These are phyloP conservation scores for Aspergillus texensis DNA, from an alignment of 2,329 filamentous ascomycete genomes.

Conservation along the genomic window DNA sequence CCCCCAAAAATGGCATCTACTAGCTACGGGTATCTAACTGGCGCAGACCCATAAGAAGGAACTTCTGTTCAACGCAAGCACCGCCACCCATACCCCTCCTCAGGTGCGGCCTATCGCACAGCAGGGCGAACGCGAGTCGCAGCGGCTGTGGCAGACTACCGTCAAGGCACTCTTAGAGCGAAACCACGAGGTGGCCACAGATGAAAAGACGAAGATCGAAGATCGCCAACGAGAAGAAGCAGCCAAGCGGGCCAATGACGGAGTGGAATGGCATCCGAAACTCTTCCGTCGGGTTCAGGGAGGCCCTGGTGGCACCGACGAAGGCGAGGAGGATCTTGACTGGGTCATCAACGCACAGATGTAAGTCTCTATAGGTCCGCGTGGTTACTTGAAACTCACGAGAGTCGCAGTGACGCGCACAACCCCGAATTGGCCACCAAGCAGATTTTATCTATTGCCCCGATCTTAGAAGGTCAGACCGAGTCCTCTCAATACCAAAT, in stretches of 20 bases:
- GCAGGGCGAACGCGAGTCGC: slow-evolving; percentile 87
- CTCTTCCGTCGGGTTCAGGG: slow-evolving; percentile 78
- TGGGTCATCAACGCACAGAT: slow-evolving; percentile 91
- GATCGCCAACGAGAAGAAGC: slow-evolving; percentile 90
- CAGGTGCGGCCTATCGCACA: slow-evolving; percentile 76
- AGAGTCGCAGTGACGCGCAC: slow-evolving; percentile 57
- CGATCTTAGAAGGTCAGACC: slow-evolving; percentile 78
- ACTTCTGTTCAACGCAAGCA: slow-evolving; percentile 82
- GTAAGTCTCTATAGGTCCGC: slow-evolving; percentile 53
- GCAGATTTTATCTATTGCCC: slow-evolving; percentile 84
- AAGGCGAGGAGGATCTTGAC: slow-evolving; percentile 86
- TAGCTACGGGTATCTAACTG: slow-evolving; percentile 11
- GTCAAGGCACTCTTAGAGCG: slow-evolving; percentile 78
- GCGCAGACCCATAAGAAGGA: slow-evolving; percentile 82
- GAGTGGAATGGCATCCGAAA: slow-evolving; percentile 82
- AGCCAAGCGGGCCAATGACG: slow-evolving; percentile 73
- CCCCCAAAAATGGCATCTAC: neutral
- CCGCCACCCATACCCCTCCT: slow-evolving; percentile 75
- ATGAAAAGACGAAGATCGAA: slow-evolving; percentile 95
- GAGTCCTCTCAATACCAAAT: slow-evolving; percentile 58
- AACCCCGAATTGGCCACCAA: slow-evolving; percentile 71
- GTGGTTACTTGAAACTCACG: slow-evolving; percentile 7
- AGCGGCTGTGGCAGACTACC: slow-evolving; percentile 81
- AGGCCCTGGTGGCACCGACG: slow-evolving; percentile 70
- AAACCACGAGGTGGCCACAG: slow-evolving; percentile 86